Evolutionary conservation across 352 stramenopile species (phyloP).

Genomic region (Globisporangium parvum): DNA sequence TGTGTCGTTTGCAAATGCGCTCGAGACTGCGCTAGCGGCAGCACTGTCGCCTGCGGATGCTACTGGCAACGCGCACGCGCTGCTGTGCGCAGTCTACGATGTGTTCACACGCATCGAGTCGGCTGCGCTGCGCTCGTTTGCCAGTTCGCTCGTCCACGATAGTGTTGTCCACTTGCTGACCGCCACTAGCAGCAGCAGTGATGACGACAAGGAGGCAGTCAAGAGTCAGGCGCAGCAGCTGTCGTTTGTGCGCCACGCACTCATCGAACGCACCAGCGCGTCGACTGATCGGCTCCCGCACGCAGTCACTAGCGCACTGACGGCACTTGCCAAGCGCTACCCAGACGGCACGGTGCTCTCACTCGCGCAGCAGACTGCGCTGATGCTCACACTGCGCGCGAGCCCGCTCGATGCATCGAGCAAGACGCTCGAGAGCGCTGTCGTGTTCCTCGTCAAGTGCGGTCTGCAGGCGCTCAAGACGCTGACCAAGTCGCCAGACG

Average conservation of each 20-base stretch:
- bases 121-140: constrained; percentile 4
- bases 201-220: neutral
- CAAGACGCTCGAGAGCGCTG: constrained; percentile 2
- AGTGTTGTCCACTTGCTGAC: constrained; percentile 10
- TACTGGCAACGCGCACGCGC: constrained; percentile 1
- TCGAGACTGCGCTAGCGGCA: constrained; percentile 4
- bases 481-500: neutral
- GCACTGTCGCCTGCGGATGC: neutral
- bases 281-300: constrained; percentile 1
- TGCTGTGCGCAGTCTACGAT: constrained; percentile 9
- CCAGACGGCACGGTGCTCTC: constrained; percentile 22
- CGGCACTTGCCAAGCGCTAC: constrained; percentile 19
- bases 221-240: neutral
- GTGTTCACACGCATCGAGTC: constrained; percentile 18
- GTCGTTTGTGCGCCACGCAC: constrained; percentile 16
- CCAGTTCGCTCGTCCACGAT: constrained; percentile 6
- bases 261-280: constrained; percentile 6
- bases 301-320: constrained; percentile 13
- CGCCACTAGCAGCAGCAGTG: neutral
- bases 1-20: constrained; percentile 3
- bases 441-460: constrained; percentile 15
- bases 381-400: constrained; percentile 30
- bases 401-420: constrained; percentile 5
- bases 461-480: constrained; percentile 9
- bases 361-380: constrained; percentile 20